These are phyloP conservation scores for Leptosphaerulina australis DNA, from an alignment of 2,329 filamentous ascomycete species.

Conservation along the genomic window DNA sequence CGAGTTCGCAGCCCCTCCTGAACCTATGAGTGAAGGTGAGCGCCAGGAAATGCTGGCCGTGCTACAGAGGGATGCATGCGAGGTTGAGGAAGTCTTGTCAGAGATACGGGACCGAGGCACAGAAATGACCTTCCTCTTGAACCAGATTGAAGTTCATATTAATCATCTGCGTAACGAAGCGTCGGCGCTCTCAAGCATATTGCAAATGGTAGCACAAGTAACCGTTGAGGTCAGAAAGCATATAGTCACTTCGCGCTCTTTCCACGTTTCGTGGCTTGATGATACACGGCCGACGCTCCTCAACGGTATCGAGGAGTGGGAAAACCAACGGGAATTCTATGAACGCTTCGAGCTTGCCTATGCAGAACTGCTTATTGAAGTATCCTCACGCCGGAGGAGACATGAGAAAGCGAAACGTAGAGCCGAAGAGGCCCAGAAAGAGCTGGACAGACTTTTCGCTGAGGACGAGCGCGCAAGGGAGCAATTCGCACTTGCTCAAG, in stretches of 20 bases:
- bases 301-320: constrained; percentile 72
- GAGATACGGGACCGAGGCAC: constrained; percentile 76
- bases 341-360: constrained; percentile 86
- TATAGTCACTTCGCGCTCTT: constrained; percentile 68
- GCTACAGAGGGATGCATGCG: constrained; percentile 70
- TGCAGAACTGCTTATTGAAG: constrained; percentile 81
- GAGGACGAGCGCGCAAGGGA: constrained; percentile 75
- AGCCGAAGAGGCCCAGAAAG: constrained; percentile 76
- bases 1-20: constrained; percentile 57
- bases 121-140: constrained; percentile 76
- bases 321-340: constrained; percentile 80
- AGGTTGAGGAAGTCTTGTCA: constrained; percentile 66
- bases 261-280: constrained; percentile 67
- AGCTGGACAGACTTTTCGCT: constrained; percentile 75
- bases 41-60: constrained; percentile 83
- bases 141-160: constrained; percentile 67
- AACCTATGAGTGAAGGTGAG: constrained; percentile 76
- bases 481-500: constrained; percentile 78
- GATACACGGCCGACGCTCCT: constrained; percentile 75
- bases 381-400: constrained; percentile 73
- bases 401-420: constrained; percentile 76
- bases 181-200: constrained; percentile 65
- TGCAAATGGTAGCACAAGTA: constrained; percentile 70
- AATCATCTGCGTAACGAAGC: constrained; percentile 63
- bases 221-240: constrained; percentile 69